These are phyloP conservation scores for Alternaria atra DNA, from an alignment of 2,329 filamentous ascomycete species.

Conservation along the genomic window DNA sequence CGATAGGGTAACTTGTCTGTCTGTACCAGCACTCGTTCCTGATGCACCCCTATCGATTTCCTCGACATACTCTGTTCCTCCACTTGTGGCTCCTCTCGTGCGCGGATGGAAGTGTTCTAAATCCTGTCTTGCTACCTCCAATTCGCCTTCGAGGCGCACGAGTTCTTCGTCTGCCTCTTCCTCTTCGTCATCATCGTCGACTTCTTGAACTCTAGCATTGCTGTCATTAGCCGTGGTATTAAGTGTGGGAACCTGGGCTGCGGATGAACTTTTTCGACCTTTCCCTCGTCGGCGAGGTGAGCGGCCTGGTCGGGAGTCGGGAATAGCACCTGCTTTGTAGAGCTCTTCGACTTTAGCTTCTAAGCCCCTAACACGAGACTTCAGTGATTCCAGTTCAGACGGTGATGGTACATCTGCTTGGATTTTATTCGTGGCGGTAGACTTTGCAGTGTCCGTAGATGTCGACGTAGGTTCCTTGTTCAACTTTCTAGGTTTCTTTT, in stretches of 20 bases:
- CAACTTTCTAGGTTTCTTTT: conserved; percentile 44
- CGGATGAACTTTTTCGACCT: conserved; percentile 38
- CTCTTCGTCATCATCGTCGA: conserved; percentile 24
- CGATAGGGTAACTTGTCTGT: conserved; percentile 45
- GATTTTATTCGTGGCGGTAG: not conserved
- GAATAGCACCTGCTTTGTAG: conserved; percentile 29
- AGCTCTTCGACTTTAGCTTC: conserved; percentile 51
- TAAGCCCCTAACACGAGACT: conserved; percentile 45
- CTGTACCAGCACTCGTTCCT: conserved; percentile 9
- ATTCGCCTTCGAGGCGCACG: conserved; percentile 41
- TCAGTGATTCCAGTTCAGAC: conserved; percentile 47
- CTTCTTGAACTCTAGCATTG: conserved; percentile 26
- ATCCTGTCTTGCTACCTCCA: conserved; percentile 44
- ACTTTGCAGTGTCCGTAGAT: conserved; percentile 4
- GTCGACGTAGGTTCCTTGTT: conserved; percentile 39
- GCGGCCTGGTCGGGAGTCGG: conserved; percentile 25
- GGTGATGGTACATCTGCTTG: conserved; percentile 20
- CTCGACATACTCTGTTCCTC: conserved; percentile 35
- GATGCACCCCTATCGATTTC: conserved; percentile 36
- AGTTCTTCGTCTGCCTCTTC: conserved; percentile 47
- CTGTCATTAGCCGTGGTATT: conserved; percentile 2
- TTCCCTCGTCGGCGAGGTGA: conserved; percentile 47
- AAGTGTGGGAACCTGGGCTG: conserved; percentile 32
- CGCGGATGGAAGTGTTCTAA: conserved; percentile 37
- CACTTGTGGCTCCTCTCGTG: conserved; percentile 12